Conservation (phyloP, 1,139 yeast species). For the Blastobotrys illinoisensis region DNA sequence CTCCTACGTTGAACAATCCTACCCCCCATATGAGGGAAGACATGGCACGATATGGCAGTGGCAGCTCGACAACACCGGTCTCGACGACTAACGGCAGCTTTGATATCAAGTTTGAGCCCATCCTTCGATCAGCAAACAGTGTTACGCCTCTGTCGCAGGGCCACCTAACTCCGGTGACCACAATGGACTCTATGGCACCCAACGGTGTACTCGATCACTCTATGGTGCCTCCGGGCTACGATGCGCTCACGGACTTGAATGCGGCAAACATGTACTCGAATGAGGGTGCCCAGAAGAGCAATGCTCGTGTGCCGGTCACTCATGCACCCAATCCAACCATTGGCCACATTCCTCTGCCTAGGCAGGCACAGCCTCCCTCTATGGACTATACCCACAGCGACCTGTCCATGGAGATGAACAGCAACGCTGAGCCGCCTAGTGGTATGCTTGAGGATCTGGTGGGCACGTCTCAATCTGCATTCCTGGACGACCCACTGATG, state of each 20-base stretch:
- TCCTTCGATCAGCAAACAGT: neutral
- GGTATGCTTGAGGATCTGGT: neutral
- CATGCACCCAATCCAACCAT: neutral
- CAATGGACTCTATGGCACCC: neutral
- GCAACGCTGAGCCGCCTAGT: neutral
- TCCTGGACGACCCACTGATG: neutral
- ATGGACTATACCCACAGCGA: neutral
- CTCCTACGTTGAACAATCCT: neutral
- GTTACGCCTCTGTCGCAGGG: neutral
- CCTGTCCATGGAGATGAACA: neutral
- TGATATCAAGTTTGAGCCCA: neutral
- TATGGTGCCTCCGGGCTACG: neutral
- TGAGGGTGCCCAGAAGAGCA: neutral
- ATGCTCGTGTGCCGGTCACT: neutral
- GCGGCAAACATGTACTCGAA: neutral
- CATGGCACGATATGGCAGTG: neutral
- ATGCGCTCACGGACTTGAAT: neutral
- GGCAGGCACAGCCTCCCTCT: neutral
- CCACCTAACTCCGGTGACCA: neutral
- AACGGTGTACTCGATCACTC: no score
- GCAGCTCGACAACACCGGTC: neutral
- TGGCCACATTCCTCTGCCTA: neutral
- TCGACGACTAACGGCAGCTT: neutral
- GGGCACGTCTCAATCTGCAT: neutral
- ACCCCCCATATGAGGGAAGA: neutral